phyloP scores from a whole-genome alignment of 1,139 yeast species.

The Zygosaccharomyces pseudobailii region DNA sequence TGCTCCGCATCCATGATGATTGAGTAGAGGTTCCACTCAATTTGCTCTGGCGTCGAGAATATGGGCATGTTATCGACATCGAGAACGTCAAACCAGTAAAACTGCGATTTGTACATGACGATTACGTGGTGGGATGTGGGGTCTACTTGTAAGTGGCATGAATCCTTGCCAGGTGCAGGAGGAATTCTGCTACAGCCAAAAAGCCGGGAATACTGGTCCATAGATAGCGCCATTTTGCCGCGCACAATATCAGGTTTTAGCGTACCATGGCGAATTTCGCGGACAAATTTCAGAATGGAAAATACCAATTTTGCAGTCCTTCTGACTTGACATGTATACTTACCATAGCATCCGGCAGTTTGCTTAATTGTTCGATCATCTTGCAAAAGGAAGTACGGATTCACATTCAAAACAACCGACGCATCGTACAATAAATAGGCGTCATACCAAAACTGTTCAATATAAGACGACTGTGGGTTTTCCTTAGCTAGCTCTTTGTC shows the following conservation, averaged over 20 bases:
- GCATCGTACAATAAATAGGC: constrained; percentile 81
- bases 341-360: constrained; percentile 32
- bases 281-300: constrained; percentile 70
- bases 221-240: constrained; percentile 65
- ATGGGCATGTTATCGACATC: constrained; percentile 62
- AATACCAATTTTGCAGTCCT: constrained; percentile 79
- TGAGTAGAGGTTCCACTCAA: constrained; percentile 68
- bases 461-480: constrained; percentile 67
- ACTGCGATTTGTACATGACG: constrained; percentile 80
- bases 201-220: constrained; percentile 83
- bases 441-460: constrained; percentile 93
- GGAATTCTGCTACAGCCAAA: constrained; percentile 89
- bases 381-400: constrained; percentile 81
- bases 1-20: constrained; percentile 54
- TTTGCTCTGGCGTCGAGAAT: constrained; percentile 65
- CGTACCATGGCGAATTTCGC: constrained; percentile 71
- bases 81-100: constrained; percentile 90
- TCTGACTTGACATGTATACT: constrained; percentile 50
- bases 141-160: constrained; percentile 80
- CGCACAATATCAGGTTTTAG: constrained; percentile 68
- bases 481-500: constrained; percentile 60
- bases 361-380: constrained; percentile 81
- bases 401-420: constrained; percentile 80
- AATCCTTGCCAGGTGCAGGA: constrained; percentile 51
- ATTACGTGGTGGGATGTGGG: constrained; percentile 70